Evolutionary conservation across 805 yeast genomes (phyloP).

Genomic region (Schizosaccharomyces japonicus): DNA sequence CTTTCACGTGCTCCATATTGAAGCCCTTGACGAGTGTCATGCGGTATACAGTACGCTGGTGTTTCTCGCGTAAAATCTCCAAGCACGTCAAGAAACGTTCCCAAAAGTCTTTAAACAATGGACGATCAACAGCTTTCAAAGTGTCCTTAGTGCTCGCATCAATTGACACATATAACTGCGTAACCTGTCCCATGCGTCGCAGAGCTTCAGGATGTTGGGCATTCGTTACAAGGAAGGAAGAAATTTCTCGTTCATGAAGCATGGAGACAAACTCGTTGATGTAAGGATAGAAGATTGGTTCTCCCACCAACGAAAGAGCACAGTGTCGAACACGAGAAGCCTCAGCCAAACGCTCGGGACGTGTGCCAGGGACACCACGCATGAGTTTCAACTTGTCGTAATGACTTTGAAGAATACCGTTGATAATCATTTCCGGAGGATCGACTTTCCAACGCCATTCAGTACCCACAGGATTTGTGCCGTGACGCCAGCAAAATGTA

Average conservation of each 20-base stretch:
- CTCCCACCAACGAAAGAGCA: conserved; percentile 81
- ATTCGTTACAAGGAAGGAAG: conserved; percentile 76
- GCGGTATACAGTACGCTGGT: conserved; percentile 75
- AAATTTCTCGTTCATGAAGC: conserved; percentile 57
- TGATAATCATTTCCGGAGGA: conserved; percentile 57
- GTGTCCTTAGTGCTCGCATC: conserved; percentile 78
- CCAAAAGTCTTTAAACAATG: conserved; percentile 59
- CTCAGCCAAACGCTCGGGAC: conserved; percentile 69
- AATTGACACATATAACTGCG: conserved; percentile 76
- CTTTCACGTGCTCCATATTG: conserved; percentile 54
- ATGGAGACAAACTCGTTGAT: conserved; percentile 62
- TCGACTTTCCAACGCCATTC: conserved; percentile 94
- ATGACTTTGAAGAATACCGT: conserved; percentile 74
- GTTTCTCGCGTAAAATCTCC: conserved; percentile 52
- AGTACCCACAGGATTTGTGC: conserved; percentile 88
- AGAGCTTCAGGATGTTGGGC: conserved; percentile 87
- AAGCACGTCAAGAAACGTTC: conserved; percentile 61
- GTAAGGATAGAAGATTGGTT: conserved; percentile 81
- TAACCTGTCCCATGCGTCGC: conserved; percentile 43
- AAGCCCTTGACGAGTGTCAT: conserved; percentile 80
- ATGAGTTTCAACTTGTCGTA: conserved; percentile 78
- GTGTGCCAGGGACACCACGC: conserved; percentile 89
- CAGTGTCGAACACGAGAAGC: conserved; percentile 78
- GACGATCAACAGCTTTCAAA: conserved; percentile 65
- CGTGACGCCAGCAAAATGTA: conserved; percentile 94